Base-by-base conservation (phyloP, 2,329 filamentous ascomycete genomes). In the Eutypa lata region DNA sequence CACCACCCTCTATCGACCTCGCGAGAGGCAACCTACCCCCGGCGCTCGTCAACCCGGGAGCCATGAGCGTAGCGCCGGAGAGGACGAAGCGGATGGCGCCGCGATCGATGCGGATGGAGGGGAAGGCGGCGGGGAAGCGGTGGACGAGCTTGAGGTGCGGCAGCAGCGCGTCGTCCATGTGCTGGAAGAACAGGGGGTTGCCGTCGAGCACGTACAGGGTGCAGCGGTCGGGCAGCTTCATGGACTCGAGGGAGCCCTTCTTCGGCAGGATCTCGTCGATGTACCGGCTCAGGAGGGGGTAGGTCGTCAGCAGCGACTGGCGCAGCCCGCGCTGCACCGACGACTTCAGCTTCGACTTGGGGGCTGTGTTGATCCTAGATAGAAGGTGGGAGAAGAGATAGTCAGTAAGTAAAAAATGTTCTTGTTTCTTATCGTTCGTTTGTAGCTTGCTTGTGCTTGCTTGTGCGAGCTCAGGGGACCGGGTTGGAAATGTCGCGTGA, bases 41-140 rank as follows among this genome's bases (percentile, higher is more conserved):
- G 0, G 85, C 73, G 19, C 86, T 91, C 26, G 94, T 99, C 62
- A 99, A 73, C 0, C 94, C 94, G 0, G 94, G 94, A 1, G 91
- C 93, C 94, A 99, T 99, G 57, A 99, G 86, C 14, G 93, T 91
- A 1, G 94, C 94, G 44, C 94, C 94, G 1, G 86, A 90, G 2
- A 99, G 83, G 24, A 99, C 93, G 74, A 99, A 99, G 56, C 94
- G 90, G 67, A 99, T 97, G 5, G 94, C 94, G 57, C 94, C 94
- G 48, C 94, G 85, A 72, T 99, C 94, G 71, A 97, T 96, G 54
- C 92, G 88, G 53, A 99, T 80, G 49, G 84, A 88, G 18, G 89
- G 87, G 70, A 99, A 93, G 54, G 85, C 88, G 61, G 84, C 77
- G 10, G 94, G 94, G 76, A 93, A 97, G 62, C 88, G 83, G 78